Conservation (phyloP, 805 yeast species). For the Nakazawaea holstii region DNA sequence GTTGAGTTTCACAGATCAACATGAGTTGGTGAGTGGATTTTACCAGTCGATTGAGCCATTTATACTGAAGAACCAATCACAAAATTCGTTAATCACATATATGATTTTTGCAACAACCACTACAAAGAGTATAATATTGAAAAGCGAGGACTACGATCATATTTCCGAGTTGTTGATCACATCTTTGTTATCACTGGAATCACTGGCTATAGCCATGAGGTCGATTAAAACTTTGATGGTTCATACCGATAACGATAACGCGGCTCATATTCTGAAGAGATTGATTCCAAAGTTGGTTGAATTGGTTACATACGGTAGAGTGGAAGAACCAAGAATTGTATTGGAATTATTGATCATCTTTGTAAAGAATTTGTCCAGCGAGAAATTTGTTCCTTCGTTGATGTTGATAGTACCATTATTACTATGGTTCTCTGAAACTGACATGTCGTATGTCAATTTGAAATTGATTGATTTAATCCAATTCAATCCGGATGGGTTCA, state of each 20-base stretch:
- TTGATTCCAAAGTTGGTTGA: slow-evolving; percentile 41
- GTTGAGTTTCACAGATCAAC: slow-evolving; percentile 22
- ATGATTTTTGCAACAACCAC: slow-evolving; percentile 39
- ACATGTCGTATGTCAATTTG: slow-evolving; percentile 36
- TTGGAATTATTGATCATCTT: slow-evolving; percentile 47
- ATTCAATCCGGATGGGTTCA: slow-evolving; percentile 42
- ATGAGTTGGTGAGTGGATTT: slow-evolving; percentile 27
- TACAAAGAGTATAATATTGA: slow-evolving; percentile 25
- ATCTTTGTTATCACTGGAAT: slow-evolving; percentile 29
- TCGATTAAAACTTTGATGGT: slow-evolving; percentile 55
- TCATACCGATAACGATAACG: slow-evolving; percentile 26
- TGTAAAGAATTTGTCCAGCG: slow-evolving; percentile 29
- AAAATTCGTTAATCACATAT: slow-evolving; percentile 36
- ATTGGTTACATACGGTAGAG: slow-evolving; percentile 17
- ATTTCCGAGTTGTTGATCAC: slow-evolving; percentile 28
- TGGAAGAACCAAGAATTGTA: slow-evolving; percentile 31
- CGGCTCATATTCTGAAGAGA: slow-evolving; percentile 33
- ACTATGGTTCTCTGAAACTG: slow-evolving; percentile 25
- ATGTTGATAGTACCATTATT: slow-evolving; percentile 24
- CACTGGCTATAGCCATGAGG: slow-evolving; percentile 43
- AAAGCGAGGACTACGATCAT: slow-evolving; percentile 30
- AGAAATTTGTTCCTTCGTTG: slow-evolving; percentile 23
- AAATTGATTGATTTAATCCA: slow-evolving; percentile 43
- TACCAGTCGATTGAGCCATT: slow-evolving; percentile 29
- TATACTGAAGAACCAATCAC: slow-evolving; percentile 18